These are phyloP conservation scores for Puccinia triticina DNA, from an alignment of 1,284 basidiomycete genomes.

Conservation along the genomic window DNA sequence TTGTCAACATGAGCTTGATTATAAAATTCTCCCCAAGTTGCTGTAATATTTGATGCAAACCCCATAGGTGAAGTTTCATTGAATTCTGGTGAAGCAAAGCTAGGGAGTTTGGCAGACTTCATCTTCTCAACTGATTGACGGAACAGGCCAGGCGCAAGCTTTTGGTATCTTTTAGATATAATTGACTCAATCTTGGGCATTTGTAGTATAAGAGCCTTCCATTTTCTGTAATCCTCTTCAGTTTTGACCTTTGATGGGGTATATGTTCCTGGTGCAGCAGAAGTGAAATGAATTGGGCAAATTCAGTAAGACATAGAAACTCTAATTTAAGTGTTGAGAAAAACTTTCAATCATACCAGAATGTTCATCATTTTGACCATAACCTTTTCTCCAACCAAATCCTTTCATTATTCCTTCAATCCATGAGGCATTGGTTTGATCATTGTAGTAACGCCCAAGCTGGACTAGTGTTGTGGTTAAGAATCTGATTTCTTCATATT, in stretches of 20 bases:
- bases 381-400: slow-evolving; percentile 1
- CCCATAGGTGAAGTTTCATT: background rate
- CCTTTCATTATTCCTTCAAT: slow-evolving; percentile 4
- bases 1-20: slow-evolving; percentile 10
- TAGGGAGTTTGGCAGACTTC: background rate
- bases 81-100: background rate
- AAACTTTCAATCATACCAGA: background rate
- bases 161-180: background rate
- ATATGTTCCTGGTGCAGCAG: background rate
- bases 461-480: slow-evolving; percentile 6
- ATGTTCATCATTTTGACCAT: background rate
- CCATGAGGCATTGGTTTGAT: background rate
- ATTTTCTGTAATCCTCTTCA: background rate
- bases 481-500: slow-evolving; percentile 2
- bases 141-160: background rate
- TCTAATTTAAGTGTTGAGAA: background rate
- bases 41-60: background rate
- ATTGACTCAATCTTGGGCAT: background rate
- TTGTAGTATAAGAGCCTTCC: background rate
- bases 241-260: background rate
- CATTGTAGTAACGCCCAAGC: background rate
- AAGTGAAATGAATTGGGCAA: background rate
- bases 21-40: slow-evolving; percentile 1
- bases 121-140: background rate
- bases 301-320: no score